Percentiles rank a stretch among this genome's conserved stretches.
Conservation (phyloP, 2,329 filamentous ascomycete species). For the Ambrosiella cleistominuta region DNA sequence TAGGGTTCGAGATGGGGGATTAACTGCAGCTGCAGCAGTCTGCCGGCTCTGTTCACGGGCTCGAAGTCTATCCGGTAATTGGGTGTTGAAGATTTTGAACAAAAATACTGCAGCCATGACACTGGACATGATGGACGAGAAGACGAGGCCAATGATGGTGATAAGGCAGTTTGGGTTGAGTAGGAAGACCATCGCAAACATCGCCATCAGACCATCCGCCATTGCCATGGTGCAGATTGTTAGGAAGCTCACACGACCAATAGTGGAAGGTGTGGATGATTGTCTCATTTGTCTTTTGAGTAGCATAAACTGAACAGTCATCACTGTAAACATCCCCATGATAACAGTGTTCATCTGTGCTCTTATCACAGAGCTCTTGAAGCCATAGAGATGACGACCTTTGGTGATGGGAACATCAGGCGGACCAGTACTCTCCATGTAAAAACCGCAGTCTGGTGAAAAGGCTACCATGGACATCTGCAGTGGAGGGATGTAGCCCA, state of each 20-base stretch:
- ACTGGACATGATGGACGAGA: constrained; percentile 36
- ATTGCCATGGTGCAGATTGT: constrained; percentile 39
- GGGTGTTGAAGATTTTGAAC: constrained; percentile 41
- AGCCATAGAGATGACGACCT: constrained; percentile 37
- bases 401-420: constrained; percentile 34
- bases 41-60: constrained; percentile 25
- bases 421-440: constrained; percentile 46
- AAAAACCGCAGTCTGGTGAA: constrained; percentile 51
- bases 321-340: constrained; percentile 35
- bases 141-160: constrained; percentile 36
- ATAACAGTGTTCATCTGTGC: constrained; percentile 42
- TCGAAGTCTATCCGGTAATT: constrained; percentile 36
- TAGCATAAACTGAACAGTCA: constrained; percentile 43
- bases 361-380: constrained; percentile 43
- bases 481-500: constrained; percentile 35
- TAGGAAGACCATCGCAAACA: constrained; percentile 15
- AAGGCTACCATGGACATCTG: constrained; percentile 46
- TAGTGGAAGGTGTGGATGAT: constrained; percentile 48
- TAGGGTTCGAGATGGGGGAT: constrained; percentile 14
- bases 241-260: constrained; percentile 48
- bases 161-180: constrained; percentile 24
- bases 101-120: constrained; percentile 40
- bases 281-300: constrained; percentile 49
- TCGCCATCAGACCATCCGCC: constrained; percentile 30
- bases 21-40: not conserved